Evolutionary conservation across 192 early-diverging fungal species (phyloP), one percentile per base, ranked within the genome.

Genomic region (Powellomyces hirtus): DNA sequence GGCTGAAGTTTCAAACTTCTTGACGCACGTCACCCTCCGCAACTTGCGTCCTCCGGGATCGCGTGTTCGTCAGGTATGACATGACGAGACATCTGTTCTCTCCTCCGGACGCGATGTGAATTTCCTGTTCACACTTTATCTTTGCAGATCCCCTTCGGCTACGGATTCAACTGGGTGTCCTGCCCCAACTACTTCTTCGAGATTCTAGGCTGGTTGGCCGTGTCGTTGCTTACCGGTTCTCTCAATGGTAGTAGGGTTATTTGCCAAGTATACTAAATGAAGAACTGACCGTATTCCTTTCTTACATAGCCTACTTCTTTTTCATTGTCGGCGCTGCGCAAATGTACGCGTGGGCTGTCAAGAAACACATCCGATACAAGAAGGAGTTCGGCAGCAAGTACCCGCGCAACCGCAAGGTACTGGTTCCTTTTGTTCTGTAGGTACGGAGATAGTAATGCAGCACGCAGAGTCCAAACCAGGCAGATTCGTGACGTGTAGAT

Each of bases 161-260:
- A 94, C 70, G 94, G 94, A 24, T 98, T 98, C 66, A 82, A 89
- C 62, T 77, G 90, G 56, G 91, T 96, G 35, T 92, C 91, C 33
- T 92, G 89, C 65, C 93, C 95, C 57, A 98, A 98, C 79, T 98
- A 98, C 76, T 83, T 91, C 66, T 96, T 95, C 71, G 95, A 97
- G 73, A 82, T 86, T 45, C 46, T 92, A 26, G 89, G 86, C 22
- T 98, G 96, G 96, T 70, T 86, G 20, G 84, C 86, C 38, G 70
- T 96, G 59, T 77, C 84, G 29, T 71, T 83, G 49, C 73, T 97
- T 70, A 92, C 91, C 22, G 87, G 89, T 66, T 89, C 86, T 44
- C 69, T 78, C 68, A 83, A 84, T 38, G 80, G 84, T 85, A n/a
- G n/a, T n/a, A n/a, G n/a, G n/a, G n/a, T n/a, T n/a, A n/a, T n/a